Base-by-base conservation (phyloP, 2,329 filamentous ascomycete species). In the Neonectria punicea region DNA sequence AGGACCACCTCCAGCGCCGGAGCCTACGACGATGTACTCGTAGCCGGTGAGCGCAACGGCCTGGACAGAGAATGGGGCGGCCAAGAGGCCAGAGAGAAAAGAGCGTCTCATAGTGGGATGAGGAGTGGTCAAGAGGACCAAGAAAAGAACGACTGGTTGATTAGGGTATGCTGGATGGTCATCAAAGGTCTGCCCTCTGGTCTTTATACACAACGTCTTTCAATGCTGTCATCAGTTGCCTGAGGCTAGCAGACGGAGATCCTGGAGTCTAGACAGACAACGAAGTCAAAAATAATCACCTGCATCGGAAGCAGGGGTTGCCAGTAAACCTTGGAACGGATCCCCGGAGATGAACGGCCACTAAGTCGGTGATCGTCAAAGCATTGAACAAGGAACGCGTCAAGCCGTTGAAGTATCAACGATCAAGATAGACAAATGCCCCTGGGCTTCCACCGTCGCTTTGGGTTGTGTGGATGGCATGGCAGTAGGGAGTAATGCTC, bases 11-110 rank as follows among this genome's bases (percentile, higher is more conserved):
- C 88, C 88, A 2, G 87, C 82, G 2, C 87, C 87, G n/a, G 85
- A 87, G 16, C 88, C 88, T 16, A 90, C 86, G 20, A 90, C 82
- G 30, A 90, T 82, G 79, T 89, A 90, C 70, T 90, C 88, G 70
- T 78, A 79, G 62, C 70, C 66, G 3, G 68, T 65, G 18, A 72
- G 67, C 7, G 65, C 58, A 1, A 70, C 70, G 3, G 70, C 70
- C 5, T 47, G 65, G 5, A 67, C 69, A 5, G 68, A 67, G 3
- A 59, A 55, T 0, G 69, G 66, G 0, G 55, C 60, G 58, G 69
- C 69, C 34, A 54, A 16, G 5, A 54, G 14, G 18, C 36, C 36
- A 18, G n/a, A 18, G 18, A 43, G 18, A 32, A 32, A 32, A 5
- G 28, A 32, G 47, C 30, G 47, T 50, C 47, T 50, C 47, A 50